These are phyloP conservation scores for Ogataea parapolymorpha DNA, from an alignment of 805 yeast genomes.

Conservation along the genomic window DNA sequence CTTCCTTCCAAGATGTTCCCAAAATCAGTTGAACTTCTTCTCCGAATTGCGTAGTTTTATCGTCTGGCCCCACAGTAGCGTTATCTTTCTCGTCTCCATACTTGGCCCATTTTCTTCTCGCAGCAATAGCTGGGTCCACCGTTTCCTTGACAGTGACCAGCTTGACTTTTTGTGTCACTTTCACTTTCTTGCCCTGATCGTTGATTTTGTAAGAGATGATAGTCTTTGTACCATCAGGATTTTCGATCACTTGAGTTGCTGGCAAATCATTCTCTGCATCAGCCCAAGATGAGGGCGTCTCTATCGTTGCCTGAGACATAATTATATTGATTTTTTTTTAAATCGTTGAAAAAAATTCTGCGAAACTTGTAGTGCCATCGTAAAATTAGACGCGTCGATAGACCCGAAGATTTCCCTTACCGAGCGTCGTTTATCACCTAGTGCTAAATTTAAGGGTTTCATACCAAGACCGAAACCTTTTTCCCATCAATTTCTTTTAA, in stretches of 20 bases:
- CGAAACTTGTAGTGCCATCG: slow-evolving; percentile 1
- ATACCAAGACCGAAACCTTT: neutral
- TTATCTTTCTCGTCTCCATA: slow-evolving; percentile 75
- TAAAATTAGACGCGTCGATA: slow-evolving; percentile 6
- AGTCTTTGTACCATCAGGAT: slow-evolving; percentile 88
- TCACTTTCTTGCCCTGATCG: slow-evolving; percentile 78
- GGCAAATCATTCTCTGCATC: slow-evolving; percentile 67
- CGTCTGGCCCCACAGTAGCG: slow-evolving; percentile 81
- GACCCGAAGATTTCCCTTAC: neutral
- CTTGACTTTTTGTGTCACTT: slow-evolving; percentile 80
- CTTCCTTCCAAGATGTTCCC: slow-evolving; percentile 73
- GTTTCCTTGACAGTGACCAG: slow-evolving; percentile 73
- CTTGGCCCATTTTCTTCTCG: slow-evolving; percentile 81
- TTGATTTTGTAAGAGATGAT: slow-evolving; percentile 73
- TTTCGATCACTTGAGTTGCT: slow-evolving; percentile 69
- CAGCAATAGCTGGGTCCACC: slow-evolving; percentile 84
- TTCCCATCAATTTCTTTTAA: neutral
- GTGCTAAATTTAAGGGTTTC: slow-evolving; percentile 1
- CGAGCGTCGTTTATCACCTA: neutral
- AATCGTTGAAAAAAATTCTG: slow-evolving; percentile 11
- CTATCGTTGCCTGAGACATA: slow-evolving; percentile 17
- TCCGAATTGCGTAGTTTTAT: slow-evolving; percentile 82
- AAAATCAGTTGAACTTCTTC: slow-evolving; percentile 77
- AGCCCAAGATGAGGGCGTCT: slow-evolving; percentile 50
- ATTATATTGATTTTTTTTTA: neutral